These are phyloP conservation scores for Cyberlindnera lachancei DNA, from an alignment of 805 yeast genomes.

Conservation along the genomic window DNA sequence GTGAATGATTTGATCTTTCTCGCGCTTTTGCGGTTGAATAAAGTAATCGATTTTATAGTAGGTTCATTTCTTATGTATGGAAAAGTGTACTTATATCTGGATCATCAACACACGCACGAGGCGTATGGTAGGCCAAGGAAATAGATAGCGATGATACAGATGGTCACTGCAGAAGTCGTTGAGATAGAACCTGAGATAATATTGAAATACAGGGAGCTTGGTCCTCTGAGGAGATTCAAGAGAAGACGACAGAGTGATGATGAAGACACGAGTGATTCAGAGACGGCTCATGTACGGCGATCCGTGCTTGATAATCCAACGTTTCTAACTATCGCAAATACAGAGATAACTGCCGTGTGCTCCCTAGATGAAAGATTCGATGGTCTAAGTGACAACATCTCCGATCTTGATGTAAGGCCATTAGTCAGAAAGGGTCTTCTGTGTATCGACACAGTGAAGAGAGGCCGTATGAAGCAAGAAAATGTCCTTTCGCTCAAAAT, in stretches of 20 bases:
- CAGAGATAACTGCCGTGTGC: not conserved
- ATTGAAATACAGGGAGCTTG: slow-evolving; percentile 1
- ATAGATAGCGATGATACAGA: no score
- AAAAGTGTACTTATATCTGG: no score
- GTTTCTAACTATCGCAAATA: slow-evolving; percentile 4
- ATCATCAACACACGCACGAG: no score
- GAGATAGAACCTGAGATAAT: not conserved
- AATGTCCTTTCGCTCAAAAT: slow-evolving; percentile 2
- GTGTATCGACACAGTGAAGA: slow-evolving; percentile 7
- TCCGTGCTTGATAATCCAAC: slow-evolving; percentile 2
- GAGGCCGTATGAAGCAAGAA: slow-evolving; percentile 7
- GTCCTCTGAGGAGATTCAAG: slow-evolving; percentile 1
- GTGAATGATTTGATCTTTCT: no score
- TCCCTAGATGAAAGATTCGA: slow-evolving; percentile 1
- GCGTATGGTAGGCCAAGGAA: no score
- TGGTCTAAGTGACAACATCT: not conserved
- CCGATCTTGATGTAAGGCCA: slow-evolving; percentile 2
- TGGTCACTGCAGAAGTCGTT: not conserved
- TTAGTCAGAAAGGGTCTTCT: slow-evolving; percentile 1
- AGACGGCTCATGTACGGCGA: not conserved
- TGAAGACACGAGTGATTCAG: not conserved
- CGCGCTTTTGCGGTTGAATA: no score
- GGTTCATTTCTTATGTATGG: no score
- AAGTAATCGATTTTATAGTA: no score
- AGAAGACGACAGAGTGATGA: not conserved